A percentile compares a stretch with the other conserved stretches of the same genome.
phyloP scores from a whole-genome alignment of 768 basidiomycete genomes.

The Nevesoporus exiguus region DNA sequence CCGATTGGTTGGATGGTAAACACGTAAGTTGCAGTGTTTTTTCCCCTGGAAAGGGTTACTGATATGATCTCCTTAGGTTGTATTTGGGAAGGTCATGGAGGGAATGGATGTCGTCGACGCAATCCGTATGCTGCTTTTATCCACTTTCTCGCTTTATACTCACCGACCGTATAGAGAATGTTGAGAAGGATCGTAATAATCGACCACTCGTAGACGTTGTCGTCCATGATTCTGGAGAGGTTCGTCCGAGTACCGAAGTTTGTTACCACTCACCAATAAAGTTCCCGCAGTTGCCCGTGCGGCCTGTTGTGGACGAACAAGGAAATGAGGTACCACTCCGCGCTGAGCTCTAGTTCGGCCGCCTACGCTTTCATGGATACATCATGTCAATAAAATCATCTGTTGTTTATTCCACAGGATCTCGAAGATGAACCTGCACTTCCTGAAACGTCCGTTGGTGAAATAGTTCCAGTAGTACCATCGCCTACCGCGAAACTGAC shows the following conservation, averaged over 20 bases:
- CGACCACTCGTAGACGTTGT: conserved; percentile 72
- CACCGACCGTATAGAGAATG: conserved; percentile 55
- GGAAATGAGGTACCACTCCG: conserved; percentile 91
- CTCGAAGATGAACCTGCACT: conserved; percentile 19
- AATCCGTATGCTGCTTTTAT: conserved; percentile 55
- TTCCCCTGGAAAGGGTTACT: background rate
- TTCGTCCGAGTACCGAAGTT: conserved; percentile 31
- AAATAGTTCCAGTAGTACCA: conserved; percentile 11
- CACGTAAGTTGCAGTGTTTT: conserved; percentile 51
- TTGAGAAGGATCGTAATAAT: conserved; percentile 66
- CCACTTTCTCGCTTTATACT: conserved; percentile 4
- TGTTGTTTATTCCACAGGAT: conserved; percentile 50
- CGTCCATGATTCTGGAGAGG: conserved; percentile 88
- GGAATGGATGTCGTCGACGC: conserved; percentile 82
- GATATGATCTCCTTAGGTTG: conserved; percentile 54
- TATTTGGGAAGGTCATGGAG: conserved; percentile 89
- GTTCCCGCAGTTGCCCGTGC: conserved; percentile 46
- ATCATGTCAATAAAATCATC: conserved; percentile 50
- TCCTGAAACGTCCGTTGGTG: conserved; percentile 12
- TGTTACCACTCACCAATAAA: conserved; percentile 10
- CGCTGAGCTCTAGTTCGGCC: conserved; percentile 80
- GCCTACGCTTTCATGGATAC: conserved; percentile 33
- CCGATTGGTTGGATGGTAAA: conserved; percentile 87
- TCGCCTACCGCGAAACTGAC: conserved; percentile 1
- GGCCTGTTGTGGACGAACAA: conserved; percentile 52